Evolutionary conservation across 116 monocot species (phyloP), one percentile per base, ranked within the genome.

Genomic region (Iris pallida): DNA sequence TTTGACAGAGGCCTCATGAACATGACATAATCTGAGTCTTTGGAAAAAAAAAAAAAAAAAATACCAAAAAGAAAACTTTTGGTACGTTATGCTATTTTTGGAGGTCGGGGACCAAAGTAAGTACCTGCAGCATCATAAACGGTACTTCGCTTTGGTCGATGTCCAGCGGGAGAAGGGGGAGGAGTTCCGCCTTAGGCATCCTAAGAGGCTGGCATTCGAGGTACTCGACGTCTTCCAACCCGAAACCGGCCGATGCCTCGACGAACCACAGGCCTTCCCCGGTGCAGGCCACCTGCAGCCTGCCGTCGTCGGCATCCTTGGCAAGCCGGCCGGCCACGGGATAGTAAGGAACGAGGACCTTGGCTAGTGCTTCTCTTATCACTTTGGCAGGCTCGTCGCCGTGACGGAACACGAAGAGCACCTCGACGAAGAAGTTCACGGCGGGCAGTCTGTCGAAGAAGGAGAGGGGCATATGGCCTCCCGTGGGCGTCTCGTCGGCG

Each of bases 101-200:
- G n/a, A n/a, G n/a, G n/a, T n/a, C n/a, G n/a, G n/a, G n/a, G n/a
- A n/a, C n/a, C n/a, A n/a, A 47, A 20, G 30, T 4, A 57, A 2
- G 43, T 42, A 75, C 76, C 67, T 75, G 74, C 74, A 74, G 76
- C 63, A 81, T 68, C 81, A 71, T 54, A 6, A 66, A 14, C 5
- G 74, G 74, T 0, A 66, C 13, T 13, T 52, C 16, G 19, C 20
- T 30, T 11, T 48, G 14, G 4, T 66, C 52, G 16, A 66, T 20
- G 7, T 66, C 66, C 12, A 18, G 51, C 13, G 66, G 15, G 19
- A 6, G 6, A 8, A 6, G 1, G 51, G 71, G 71, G 17, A 62
- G 17, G 17, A 71, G 15, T 6, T 71, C 43, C 0, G 62, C 62
- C 53, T 40, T 16, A 8, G 71, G 30, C 43, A 71, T 52, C 71